phyloP scores from a whole-genome alignment of 441 rosid genomes.

The Biscutella auriculata region DNA sequence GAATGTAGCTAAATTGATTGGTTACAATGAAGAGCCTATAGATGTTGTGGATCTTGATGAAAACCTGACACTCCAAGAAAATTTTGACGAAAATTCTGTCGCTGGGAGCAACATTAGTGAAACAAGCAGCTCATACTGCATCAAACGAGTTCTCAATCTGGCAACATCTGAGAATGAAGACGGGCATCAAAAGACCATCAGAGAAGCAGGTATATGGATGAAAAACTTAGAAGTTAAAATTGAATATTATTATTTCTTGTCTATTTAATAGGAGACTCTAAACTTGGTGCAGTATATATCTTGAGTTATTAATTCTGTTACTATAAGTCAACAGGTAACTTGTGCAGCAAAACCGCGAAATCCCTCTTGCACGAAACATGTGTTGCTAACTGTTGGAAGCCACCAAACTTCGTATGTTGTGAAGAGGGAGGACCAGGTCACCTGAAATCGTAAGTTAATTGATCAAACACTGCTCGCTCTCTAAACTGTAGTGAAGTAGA shows the following conservation, averaged over 20 bases:
- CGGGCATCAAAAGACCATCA: conserved; percentile 12
- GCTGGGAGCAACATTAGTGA: conserved; percentile 12
- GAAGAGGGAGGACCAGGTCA: conserved; percentile 75
- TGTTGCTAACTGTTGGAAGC: conserved; percentile 61
- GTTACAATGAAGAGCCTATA: conserved; percentile 64
- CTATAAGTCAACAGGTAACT: conserved; percentile 32
- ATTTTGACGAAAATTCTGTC: conserved; percentile 8
- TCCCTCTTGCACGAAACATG: conserved; percentile 60
- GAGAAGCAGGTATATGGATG: conserved; percentile 20
- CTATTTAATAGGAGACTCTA: background rate
- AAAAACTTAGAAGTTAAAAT: conserved; percentile 5
- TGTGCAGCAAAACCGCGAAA: conserved; percentile 37
- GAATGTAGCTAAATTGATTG: conserved; percentile 65
- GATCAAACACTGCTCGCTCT: background rate
- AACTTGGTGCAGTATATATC: background rate
- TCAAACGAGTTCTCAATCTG: conserved; percentile 19
- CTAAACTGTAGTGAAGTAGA: background rate
- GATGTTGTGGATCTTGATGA: conserved; percentile 31
- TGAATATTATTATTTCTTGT: conserved; percentile 9
- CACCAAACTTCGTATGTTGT: conserved; percentile 64
- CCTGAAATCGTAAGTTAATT: conserved; percentile 47
- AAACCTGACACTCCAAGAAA: conserved; percentile 25
- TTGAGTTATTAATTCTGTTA: conserved; percentile 3
- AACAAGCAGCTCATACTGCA: conserved; percentile 3
- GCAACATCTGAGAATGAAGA: conserved; percentile 17